Base-by-base conservation (phyloP, 495 filamentous ascomycete species). In the Penicillium dipodomyicola region DNA sequence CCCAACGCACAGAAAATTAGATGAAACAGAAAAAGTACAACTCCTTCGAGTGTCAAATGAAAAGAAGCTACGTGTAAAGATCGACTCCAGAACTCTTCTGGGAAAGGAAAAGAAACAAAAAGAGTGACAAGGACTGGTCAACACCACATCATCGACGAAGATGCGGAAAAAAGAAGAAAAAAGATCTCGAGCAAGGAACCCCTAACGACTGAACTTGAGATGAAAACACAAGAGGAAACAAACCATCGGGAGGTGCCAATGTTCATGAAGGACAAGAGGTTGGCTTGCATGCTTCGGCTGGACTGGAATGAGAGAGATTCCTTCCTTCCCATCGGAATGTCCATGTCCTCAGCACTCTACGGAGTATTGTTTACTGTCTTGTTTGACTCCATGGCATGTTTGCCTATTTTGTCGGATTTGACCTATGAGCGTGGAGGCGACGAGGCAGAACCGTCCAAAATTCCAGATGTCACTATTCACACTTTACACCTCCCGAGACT, bases 301-400 rank as follows among this genome's bases (percentile, higher is more conserved):
- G 49, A 29, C 35, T 41, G 50, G 50, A 52, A 52, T 43, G 39
- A 32, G 11, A n/a, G 43, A n/a, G 12, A 11, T 42, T 52, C 37
- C 50, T 52, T 52, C 49, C 22, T 40, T 52, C 49, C 23, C 33
- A 32, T 23, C n/a, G 37, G 50, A 52, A 52, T 52, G 50, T 40
- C 23, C 5, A 52, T 52, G 50, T 40, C 23, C 5, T 14, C 20
- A 15, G n/a, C 49, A 17, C 22, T 27, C 15, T 17, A n/a, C n/a
- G n/a, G n/a, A n/a, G n/a, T n/a, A 19, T 11, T 40, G 8, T 35
- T 27, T 37, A 46, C 23, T 46, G 5, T 2, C 0, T 37, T 17
- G 35, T 4, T 17, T 39, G 35, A 17, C 6, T 9, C 35, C 35
- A 43, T 23, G 14, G 33, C 14, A 37, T 37, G 5, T 39, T 39